A percentile compares a stretch with the other conserved stretches of the same genome.
These are phyloP conservation scores for Neoarthrinium moseri DNA, from an alignment of 2,329 filamentous ascomycete genomes.

Conservation along the genomic window DNA sequence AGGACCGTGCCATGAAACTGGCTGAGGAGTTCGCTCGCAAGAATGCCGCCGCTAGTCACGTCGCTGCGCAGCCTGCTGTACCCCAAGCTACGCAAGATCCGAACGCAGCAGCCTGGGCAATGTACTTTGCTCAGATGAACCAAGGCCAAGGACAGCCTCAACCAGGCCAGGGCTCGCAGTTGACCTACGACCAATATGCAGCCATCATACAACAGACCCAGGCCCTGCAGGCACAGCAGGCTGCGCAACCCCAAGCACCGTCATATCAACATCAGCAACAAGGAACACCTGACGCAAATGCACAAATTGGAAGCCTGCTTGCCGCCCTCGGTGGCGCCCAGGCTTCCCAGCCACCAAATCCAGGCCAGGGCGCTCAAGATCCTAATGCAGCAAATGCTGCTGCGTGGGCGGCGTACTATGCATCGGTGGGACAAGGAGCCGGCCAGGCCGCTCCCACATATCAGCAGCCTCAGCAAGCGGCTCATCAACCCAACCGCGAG, in stretches of 20 bases:
- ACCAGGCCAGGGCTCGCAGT: neutral
- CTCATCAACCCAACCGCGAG: neutral
- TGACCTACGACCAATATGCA: conserved; percentile 5
- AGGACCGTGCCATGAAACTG: conserved; percentile 32
- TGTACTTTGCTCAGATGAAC: conserved; percentile 37
- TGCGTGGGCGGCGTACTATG: conserved; percentile 12
- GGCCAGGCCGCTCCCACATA: neutral
- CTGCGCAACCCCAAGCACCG: conserved; percentile 12
- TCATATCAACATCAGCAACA: conserved; percentile 12
- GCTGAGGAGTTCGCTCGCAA: conserved; percentile 30
- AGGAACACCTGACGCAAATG: conserved; percentile 16
- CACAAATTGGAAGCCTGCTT: conserved; percentile 24
- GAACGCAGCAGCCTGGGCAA: conserved; percentile 34
- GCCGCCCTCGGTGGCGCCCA: conserved; percentile 20
- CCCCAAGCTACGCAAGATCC: conserved; percentile 17
- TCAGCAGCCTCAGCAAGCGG: conserved; percentile 4
- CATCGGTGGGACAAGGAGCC: neutral
- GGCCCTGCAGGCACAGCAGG: conserved; percentile 9
- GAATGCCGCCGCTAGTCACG: conserved; percentile 16
- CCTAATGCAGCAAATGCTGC: conserved; percentile 12
- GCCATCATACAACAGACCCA: conserved; percentile 6
- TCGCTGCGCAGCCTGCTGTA: conserved; percentile 18
- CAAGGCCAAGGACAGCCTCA: conserved; percentile 13
- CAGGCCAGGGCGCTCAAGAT: conserved; percentile 9
- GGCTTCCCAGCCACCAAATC: conserved; percentile 7